Evolutionary conservation across 129 eudicot genomes (phyloP), one percentile per base, ranked within the genome.

Genomic region (Tagetes erecta): DNA sequence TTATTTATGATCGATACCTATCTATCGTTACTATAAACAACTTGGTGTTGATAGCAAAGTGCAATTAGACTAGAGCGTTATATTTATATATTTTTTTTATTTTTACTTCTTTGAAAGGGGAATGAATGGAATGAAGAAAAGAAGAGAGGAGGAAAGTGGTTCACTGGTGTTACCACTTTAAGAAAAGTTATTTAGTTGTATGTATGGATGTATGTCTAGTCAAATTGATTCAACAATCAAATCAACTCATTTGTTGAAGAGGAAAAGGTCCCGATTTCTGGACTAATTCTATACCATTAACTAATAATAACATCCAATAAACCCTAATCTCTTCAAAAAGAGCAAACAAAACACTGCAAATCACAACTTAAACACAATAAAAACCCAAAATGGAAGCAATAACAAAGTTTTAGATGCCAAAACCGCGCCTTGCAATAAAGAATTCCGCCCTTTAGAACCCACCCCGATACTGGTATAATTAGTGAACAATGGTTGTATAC

Each of bases 401-500:
- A 62, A 60, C 27, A 11, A 57, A 20, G 72, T 42, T 67, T 34
- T 31, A 13, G 40, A 62, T 8, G 42, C 49, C 62, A 60, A 78
- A 78, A 46, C 66, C 6, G 34, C 66, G 30, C 66, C 73, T 62
- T 62, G 33, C 40, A 76, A 35, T 74, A 44, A 71, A 81, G 69
- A 58, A 63, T 41, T 66, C 57, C 71, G 76, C 79, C 79, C 53
- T 68, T 81, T 50, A 75, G 75, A 70, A 75, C 77, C 44, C 31
- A 75, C 77, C 44, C 31, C 1, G n/a, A 51, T 56, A 46, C 58
- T 10, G 52, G 68, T 68, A 77, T 77, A 47, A 68, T 69, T 57
- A 45, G 62, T 36, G 75, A 76, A 57, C 51, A 56, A 55, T n/a
- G 68, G 49, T 66, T 66, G 67, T 74, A 75, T 75, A 75, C 39